Percentiles rank a stretch among this genome's conserved stretches.
phyloP scores from a whole-genome alignment of 1,139 yeast species.

The Blastobotrys proliferans region DNA sequence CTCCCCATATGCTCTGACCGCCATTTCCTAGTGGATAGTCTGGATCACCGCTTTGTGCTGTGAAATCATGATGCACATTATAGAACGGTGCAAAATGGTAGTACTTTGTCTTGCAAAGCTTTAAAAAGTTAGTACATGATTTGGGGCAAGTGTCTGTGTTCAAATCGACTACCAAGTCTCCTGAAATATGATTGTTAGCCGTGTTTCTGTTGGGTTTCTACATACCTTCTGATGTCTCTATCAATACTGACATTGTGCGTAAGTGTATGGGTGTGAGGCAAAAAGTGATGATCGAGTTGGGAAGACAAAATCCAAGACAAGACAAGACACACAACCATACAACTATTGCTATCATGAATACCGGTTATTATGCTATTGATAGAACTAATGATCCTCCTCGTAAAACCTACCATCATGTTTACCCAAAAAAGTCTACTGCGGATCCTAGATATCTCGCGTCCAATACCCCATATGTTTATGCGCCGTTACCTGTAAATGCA shows the following conservation, averaged over 20 bases:
- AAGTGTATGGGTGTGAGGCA: not conserved
- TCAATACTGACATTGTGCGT: constrained; percentile 49
- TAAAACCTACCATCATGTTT: not conserved
- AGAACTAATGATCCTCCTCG: too few species aligned
- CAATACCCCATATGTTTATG: too few species aligned
- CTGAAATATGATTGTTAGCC: constrained; percentile 27
- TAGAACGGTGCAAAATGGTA: constrained; percentile 52
- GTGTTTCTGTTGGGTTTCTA: constrained; percentile 6
- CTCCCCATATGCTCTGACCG: constrained; percentile 38
- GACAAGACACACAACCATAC: too few species aligned
- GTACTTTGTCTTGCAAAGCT: constrained; percentile 51
- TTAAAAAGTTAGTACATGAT: constrained; percentile 48
- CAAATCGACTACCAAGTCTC: constrained; percentile 54
- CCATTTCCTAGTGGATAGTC: constrained; percentile 39
- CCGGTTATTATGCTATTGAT: too few species aligned
- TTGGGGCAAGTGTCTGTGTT: constrained; percentile 37
- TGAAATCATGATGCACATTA: constrained; percentile 39
- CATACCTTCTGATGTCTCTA: constrained; percentile 54
- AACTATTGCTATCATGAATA: too few species aligned
- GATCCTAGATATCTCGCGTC: too few species aligned
- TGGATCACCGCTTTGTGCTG: constrained; percentile 49
- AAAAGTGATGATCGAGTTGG: not conserved
- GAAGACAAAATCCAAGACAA: not conserved
- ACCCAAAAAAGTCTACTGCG: too few species aligned
- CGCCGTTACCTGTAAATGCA: too few species aligned